Evolutionary conservation across 495 filamentous ascomycete genomes (phyloP), one percentile per base, ranked within the genome.

Genomic region (Daldinia decipiens): DNA sequence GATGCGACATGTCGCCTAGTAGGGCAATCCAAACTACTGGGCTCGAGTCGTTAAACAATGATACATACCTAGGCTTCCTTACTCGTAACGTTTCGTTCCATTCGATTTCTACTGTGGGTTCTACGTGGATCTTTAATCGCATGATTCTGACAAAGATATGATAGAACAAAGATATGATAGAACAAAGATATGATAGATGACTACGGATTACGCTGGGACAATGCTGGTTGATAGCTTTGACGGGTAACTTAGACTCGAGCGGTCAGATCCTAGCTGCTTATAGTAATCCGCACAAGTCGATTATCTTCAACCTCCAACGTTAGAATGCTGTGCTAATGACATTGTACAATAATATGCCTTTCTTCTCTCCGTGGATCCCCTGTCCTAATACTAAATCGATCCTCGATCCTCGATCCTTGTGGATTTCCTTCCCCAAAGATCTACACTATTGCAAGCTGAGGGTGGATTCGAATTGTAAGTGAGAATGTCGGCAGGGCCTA

Each of bases 381-480:
- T 67, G 59, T 67, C 64, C 60, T 59, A 45, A 58, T 62, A 62
- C 55, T 27, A 64, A 31, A 17, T 27, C 63, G 39, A 26, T 67
- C 27, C 38, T 67, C 31, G 38, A 62, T 66, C 40, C 45, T 34
- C 31, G 38, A 62, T 66, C 40, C 36, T 34, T 63, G 69, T 61
- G 55, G 64, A 19, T 57, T 72, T 36, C 32, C 39, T 65, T 60
- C 54, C 63, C 59, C 50, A 53, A 58, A 61, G 69, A 72, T 68
- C 65, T 57, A 61, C 70, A 31, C 21, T 34, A n/a, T 53, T 68
- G 56, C 65, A 65, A 54, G 45, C 40, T 27, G 29, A 68, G 54
- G 39, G 69, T 68, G 69, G 64, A 40, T 52, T 72, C 55, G 50
- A 11, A 55, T 11, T 59, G 47, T 31, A 47, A 38, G 19, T 56